Evolutionary conservation across 139 green algal genomes (phyloP).

Genomic region (Asterochloris sp.): DNA sequence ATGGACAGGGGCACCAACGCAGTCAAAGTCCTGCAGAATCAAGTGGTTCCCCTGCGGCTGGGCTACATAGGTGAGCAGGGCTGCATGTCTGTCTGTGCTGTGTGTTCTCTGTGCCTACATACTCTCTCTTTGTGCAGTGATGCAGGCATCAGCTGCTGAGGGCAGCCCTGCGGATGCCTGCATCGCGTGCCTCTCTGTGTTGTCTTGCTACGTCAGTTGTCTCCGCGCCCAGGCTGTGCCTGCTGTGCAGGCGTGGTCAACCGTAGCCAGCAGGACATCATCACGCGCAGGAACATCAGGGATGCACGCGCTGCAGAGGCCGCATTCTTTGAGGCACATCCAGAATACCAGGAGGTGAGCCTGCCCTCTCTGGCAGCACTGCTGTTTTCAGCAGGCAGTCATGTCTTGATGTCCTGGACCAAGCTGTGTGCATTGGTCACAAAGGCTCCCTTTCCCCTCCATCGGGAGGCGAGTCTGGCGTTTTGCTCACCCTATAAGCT

Average conservation of each 20-base stretch:
- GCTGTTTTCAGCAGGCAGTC: neutral
- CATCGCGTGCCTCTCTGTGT: neutral
- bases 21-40: conserved; percentile 67
- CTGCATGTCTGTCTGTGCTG: neutral
- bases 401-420: neutral
- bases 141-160: neutral
- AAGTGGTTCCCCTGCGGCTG: conserved; percentile 86
- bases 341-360: conserved; percentile 61
- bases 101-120: neutral
- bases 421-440: too few species aligned
- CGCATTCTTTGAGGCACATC: conserved; percentile 59
- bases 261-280: conserved; percentile 84
- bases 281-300: conserved; percentile 33
- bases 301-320: conserved; percentile 44
- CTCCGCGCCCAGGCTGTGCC: neutral
- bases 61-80: conserved; percentile 76
- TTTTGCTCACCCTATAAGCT: too few species aligned
- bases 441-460: too few species aligned
- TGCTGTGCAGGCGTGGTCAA: conserved; percentile 61
- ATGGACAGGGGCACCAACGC: conserved; percentile 97
- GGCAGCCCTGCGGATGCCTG: neutral
- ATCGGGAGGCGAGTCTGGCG: too few species aligned
- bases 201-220: neutral
- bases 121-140: neutral
- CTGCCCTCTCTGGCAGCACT: neutral